These are phyloP conservation scores for Mycosphaerella sp. DNA, from an alignment of 2,329 filamentous ascomycete species.

Conservation along the genomic window DNA sequence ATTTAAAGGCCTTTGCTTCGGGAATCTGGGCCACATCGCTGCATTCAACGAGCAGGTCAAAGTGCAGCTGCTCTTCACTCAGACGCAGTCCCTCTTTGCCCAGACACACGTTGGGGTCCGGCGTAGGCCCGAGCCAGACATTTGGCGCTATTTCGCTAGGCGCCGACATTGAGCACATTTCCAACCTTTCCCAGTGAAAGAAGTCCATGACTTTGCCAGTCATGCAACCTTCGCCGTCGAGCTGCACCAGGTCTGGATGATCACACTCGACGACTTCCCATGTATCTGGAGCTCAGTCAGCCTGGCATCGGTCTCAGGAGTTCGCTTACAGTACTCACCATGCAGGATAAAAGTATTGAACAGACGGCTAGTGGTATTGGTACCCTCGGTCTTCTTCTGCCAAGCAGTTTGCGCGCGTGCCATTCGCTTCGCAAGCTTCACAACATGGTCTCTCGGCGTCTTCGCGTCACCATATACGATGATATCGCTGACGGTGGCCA, in stretches of 20 bases:
- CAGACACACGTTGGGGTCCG: slow-evolving; percentile 54
- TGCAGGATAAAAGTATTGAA: slow-evolving; percentile 82
- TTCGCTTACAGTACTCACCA: slow-evolving; percentile 39
- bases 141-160: slow-evolving; percentile 84
- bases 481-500: slow-evolving; percentile 83
- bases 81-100: slow-evolving; percentile 19
- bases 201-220: slow-evolving; percentile 82
- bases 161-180: slow-evolving; percentile 91
- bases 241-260: slow-evolving; percentile 64
- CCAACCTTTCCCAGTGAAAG: slow-evolving; percentile 75
- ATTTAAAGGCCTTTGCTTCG: slow-evolving; percentile 59
- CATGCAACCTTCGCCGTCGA: slow-evolving; percentile 63
- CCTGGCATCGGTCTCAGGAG: slow-evolving; percentile 11
- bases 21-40: slow-evolving; percentile 74
- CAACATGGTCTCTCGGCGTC: slow-evolving; percentile 55
- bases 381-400: slow-evolving; percentile 58
- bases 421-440: slow-evolving; percentile 58
- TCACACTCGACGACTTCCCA: slow-evolving; percentile 67
- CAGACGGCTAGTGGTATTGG: slow-evolving; percentile 36
- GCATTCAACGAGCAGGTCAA: slow-evolving; percentile 79
- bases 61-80: slow-evolving; percentile 47
- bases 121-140: slow-evolving; percentile 84
- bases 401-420: slow-evolving; percentile 70
- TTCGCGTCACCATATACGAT: slow-evolving; percentile 79
- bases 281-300: slow-evolving; percentile 45